These are phyloP conservation scores for Tetrahymena borealis DNA, from an alignment of 73 alveolate species.

Conservation along the genomic window DNA sequence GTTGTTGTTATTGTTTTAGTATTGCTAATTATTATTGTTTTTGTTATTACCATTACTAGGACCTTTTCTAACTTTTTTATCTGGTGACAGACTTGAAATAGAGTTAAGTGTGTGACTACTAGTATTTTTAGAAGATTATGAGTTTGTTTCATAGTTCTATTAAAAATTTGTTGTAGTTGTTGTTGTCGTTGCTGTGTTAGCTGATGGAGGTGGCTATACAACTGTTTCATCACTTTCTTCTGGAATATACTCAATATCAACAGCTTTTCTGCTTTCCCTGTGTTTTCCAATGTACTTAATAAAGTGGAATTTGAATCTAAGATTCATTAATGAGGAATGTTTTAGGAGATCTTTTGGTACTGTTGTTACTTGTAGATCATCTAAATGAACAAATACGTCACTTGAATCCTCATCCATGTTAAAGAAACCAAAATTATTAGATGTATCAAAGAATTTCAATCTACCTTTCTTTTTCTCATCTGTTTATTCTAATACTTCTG, in stretches of 20 bases:
- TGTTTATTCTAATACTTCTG: not conserved
- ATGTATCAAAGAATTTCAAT: constrained; percentile 62
- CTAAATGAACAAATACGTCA: constrained; percentile 72
- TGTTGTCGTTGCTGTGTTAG: not conserved
- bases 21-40: not conserved
- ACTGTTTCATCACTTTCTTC: not conserved
- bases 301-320: constrained; percentile 10
- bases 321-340: not conserved
- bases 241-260: constrained; percentile 9
- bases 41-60: not conserved
- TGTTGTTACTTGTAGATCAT: constrained; percentile 55
- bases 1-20: not conserved
- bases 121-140: not conserved
- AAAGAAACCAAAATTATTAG: constrained; percentile 64
- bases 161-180: too few species aligned
- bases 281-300: constrained; percentile 38
- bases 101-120: not conserved
- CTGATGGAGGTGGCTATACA: not conserved
- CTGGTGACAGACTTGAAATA: not conserved
- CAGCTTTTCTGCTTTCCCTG: constrained; percentile 39
- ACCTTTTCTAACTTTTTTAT: not conserved
- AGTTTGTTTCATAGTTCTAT: not conserved
- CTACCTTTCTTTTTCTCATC: constrained; percentile 36
- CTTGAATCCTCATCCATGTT: constrained; percentile 63
- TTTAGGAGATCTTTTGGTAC: constrained; percentile 44